Evolutionary conservation across 1,284 basidiomycete genomes (phyloP).

Genomic region (Cryptococcus jaspeensis): DNA sequence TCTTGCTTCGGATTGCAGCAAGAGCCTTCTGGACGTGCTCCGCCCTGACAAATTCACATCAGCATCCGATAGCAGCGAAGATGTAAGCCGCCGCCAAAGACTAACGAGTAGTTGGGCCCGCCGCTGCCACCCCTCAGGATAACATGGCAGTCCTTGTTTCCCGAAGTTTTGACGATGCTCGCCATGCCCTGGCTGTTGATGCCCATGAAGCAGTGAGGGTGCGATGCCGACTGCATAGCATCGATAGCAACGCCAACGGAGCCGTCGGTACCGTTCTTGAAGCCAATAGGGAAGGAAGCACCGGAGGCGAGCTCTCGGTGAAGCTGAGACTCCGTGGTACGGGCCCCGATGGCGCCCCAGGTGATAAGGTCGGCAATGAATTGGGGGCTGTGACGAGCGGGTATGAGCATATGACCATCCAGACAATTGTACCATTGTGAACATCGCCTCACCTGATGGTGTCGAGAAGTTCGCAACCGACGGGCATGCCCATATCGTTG

Average conservation of each 20-base stretch:
- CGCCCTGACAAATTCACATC: neutral
- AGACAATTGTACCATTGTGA: neutral
- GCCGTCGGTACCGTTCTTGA: conserved; percentile 99
- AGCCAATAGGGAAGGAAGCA: conserved; percentile 59
- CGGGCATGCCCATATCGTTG: conserved; percentile 78
- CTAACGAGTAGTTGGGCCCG: conserved; percentile 76
- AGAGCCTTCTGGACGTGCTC: conserved; percentile 74
- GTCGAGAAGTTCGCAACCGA: conserved; percentile 79
- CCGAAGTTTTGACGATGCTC: conserved; percentile 91
- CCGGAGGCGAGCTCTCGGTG: conserved; percentile 63
- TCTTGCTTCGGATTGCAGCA: conserved; percentile 66
- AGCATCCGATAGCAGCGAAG: neutral
- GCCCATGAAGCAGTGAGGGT: conserved; percentile 96
- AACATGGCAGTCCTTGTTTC: conserved; percentile 87
- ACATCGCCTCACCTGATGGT: conserved; percentile 41
- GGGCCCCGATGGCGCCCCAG: conserved; percentile 97
- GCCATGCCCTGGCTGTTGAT: conserved; percentile 93
- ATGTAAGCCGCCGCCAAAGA: neutral
- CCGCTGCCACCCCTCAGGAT: conserved; percentile 86
- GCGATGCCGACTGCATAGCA: conserved; percentile 88
- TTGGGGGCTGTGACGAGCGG: conserved; percentile 63
- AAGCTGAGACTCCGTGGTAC: conserved; percentile 92
- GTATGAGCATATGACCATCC: neutral
- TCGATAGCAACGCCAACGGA: conserved; percentile 80
- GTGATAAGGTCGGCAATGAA: conserved; percentile 93